Evolutionary conservation across 202 grass and related monocot genomes (phyloP).

Genomic region (Musa balbisiana): DNA sequence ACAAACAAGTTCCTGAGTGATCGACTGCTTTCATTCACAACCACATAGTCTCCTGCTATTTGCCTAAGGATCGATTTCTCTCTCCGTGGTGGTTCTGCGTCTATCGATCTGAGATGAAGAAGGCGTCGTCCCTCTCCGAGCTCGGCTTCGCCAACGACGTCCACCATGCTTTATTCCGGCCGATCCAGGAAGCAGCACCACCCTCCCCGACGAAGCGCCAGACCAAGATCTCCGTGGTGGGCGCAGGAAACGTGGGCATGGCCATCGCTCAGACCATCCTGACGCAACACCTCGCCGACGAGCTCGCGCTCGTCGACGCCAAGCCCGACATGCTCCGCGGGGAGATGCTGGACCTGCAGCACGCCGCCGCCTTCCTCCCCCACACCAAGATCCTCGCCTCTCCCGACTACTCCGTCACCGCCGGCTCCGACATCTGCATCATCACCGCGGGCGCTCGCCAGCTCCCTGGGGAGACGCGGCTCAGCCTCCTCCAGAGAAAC

Average conservation of each 20-base stretch:
- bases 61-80: background rate
- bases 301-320: constrained; percentile 18
- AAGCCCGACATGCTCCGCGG: constrained; percentile 18
- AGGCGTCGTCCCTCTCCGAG: background rate
- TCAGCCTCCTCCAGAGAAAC: constrained; percentile 7
- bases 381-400: constrained; percentile 13
- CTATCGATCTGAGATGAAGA: background rate
- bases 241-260: constrained; percentile 14
- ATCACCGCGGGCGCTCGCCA: constrained; percentile 13
- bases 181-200: background rate
- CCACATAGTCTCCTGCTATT: background rate
- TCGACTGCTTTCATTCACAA: too few species aligned
- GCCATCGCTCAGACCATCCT: constrained; percentile 19
- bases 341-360: constrained; percentile 22
- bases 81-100: background rate
- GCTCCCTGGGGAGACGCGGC: background rate
- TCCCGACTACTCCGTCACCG: constrained; percentile 5
- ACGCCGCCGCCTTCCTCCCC: constrained; percentile 18
- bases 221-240: constrained; percentile 10
- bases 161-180: background rate
- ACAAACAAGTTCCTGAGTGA: too few species aligned
- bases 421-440: constrained; percentile 13
- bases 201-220: constrained; percentile 6
- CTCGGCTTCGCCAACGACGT: background rate
- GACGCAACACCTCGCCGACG: constrained; percentile 10